These are phyloP conservation scores for Xylariaceae sp. DNA, from an alignment of 2,329 filamentous ascomycete genomes.

Conservation along the genomic window DNA sequence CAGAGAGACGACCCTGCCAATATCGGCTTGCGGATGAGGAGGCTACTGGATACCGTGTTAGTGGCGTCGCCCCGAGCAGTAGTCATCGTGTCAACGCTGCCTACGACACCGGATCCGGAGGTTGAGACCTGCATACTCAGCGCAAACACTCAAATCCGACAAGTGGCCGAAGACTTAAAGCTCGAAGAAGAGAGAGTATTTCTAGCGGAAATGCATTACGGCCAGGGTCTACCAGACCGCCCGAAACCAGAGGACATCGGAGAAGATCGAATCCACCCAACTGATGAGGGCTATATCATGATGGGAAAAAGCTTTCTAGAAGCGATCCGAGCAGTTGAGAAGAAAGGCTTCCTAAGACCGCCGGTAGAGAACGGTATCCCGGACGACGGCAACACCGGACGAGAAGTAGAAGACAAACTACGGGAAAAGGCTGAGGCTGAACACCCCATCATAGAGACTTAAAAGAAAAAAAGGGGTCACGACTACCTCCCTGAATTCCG, in stretches of 20 bases:
- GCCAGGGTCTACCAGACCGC: conserved; percentile 24
- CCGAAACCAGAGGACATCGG: conserved; percentile 27
- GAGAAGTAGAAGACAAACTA: conserved; percentile 25
- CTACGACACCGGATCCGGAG: conserved; percentile 24
- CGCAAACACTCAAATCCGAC: conserved; percentile 29
- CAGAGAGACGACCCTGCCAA: conserved; percentile 24
- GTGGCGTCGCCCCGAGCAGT: conserved; percentile 23
- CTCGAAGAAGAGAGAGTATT: conserved; percentile 24
- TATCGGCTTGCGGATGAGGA: conserved; percentile 24
- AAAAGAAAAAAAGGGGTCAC: background rate
- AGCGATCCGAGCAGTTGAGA: conserved; percentile 26
- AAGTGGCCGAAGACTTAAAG: conserved; percentile 24
- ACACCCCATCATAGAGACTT: conserved; percentile 15
- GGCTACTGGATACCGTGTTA: conserved; percentile 23
- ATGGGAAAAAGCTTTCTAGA: conserved; percentile 31
- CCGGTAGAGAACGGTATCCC: conserved; percentile 23
- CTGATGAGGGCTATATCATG: conserved; percentile 30
- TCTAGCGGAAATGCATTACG: conserved; percentile 31
- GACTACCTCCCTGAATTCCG: background rate
- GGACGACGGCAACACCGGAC: conserved; percentile 24
- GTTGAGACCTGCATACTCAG: conserved; percentile 27
- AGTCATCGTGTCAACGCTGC: conserved; percentile 29
- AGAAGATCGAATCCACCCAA: conserved; percentile 27
- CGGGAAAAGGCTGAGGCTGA: conserved; percentile 21
- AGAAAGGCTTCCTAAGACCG: conserved; percentile 24